Conservation (phyloP, 192 early-diverging fungal species). For the Funneliformis mosseae region DNA sequence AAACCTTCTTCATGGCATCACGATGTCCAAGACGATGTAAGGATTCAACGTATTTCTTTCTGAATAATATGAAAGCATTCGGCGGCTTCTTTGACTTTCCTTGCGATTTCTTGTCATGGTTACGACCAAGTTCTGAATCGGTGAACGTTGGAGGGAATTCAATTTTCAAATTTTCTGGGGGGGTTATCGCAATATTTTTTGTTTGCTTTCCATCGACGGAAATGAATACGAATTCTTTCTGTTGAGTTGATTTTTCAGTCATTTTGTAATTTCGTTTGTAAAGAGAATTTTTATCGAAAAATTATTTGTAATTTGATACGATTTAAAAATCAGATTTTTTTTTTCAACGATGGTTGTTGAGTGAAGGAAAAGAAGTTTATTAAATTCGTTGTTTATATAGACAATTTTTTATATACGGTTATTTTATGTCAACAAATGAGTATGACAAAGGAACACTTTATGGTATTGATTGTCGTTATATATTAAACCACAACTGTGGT, state of each 20-base stretch:
- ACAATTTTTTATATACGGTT: no score
- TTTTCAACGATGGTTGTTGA: background rate
- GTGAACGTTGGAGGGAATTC: conserved; percentile 6
- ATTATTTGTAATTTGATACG: background rate
- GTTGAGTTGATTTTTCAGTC: background rate
- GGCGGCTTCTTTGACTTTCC: conserved; percentile 1
- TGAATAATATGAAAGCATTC: background rate
- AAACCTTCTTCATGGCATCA: conserved; percentile 1
- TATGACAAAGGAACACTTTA: no score
- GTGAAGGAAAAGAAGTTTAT: no score
- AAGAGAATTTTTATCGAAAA: background rate
- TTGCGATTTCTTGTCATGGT: background rate
- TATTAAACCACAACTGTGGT: no score
- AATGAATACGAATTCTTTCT: conserved; percentile 18
- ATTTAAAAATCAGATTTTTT: background rate
- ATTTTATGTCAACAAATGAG: no score
- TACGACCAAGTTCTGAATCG: background rate
- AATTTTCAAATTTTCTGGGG: background rate
- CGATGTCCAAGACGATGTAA: conserved; percentile 5
- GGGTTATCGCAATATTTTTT: background rate
- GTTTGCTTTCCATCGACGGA: background rate
- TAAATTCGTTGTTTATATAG: no score
- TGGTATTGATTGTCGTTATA: no score
- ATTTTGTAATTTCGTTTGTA: background rate
- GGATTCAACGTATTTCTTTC: background rate